Base-by-base conservation (phyloP, 2,329 filamentous ascomycete genomes). In the Fusarium dimerum region DNA sequence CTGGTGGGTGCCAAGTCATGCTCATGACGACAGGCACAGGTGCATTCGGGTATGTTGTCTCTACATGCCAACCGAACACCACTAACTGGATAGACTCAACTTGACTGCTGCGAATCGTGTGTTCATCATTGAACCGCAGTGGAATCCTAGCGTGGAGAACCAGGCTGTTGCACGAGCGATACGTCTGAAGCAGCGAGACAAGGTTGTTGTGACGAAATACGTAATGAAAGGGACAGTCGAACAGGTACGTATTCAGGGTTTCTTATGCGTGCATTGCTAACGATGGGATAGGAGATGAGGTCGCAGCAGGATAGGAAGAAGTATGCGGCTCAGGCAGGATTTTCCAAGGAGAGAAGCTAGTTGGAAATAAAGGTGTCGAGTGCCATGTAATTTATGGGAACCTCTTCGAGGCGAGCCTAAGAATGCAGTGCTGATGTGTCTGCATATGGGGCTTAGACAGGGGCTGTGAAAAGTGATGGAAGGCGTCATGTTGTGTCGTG, bases 1-100 rank as follows among this genome's bases (percentile, higher is more conserved):
- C 65, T 0, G 48, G 53, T 0, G 53, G 63, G 0, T 49, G 66
- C 0, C 66, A 62, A 1, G 71, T 81, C 0, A 66, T 83, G 1
- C 71, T 83, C 15, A 82, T 83, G 78, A 82, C 77, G 0, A 77
- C 74, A 0, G 78, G 79, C 0, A 80, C 78, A 0, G 79, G 78
- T 0, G 79, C 77, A 0, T 74, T 77, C 30, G 78, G 78, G 78
- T 78, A 60, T 45, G 68, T 52, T 8, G 2, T 26, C 16, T 3
- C 12, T 5, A 12, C 3, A 12, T 36, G 13, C 4, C 32, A 38
- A 17, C 3, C 4, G 6, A 30, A n/a, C 29, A 40, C 1, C 6
- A 6, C 10, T 1, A 13, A 2, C 4, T 4, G 6, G 1, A 1
- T 5, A 77, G 77, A 10, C 52, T 82, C 0, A 80, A 81, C n/a